Base-by-base conservation (phyloP, 495 filamentous ascomycete genomes). In the Trichoderma reesei region DNA sequence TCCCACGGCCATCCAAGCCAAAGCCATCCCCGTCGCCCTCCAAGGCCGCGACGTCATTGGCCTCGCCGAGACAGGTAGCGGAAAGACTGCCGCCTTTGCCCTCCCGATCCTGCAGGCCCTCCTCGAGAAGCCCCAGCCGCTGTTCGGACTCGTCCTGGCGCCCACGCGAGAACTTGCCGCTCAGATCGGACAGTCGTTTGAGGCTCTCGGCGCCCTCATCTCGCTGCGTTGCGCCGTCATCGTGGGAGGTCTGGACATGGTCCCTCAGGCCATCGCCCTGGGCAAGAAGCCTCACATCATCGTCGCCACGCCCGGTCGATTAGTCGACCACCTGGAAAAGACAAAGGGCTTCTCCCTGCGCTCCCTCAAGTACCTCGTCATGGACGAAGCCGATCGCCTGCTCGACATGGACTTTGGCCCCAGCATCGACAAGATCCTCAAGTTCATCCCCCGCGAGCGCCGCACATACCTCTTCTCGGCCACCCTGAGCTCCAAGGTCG, bases 371-470 rank as follows among this genome's bases (percentile, higher is more conserved):
- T 96, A 92, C 68, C 82, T 97, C 1, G 91, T 95, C 41, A 90
- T 97, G 84, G 94, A 97, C 68, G 94, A 98, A 75, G 94, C 93
- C 36, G 93, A 98, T 71, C 81, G 91, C 41, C 80, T 98, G 0
- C 83, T 98, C 0, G 94, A 98, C 71, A 85, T 96, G 74, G 93
- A 97, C 74, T 98, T 97, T 71, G 94, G 91, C 0, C 90, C 91
- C 3, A 86, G 94, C 31, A 80, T 97, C 11, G 91, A 96, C 71
- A 96, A 96, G 72, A 89, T 98, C 62, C 82, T 98, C 39, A 92
- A 92, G 73, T 88, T 96, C 37, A 80, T 98, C 6, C 93, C 92
- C 0, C 75, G 85, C n/a, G 87, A 92, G 61, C 80, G 88, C 41
- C 77, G 82, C 14, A 97, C 95, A 2, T 95, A 88, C 69, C 86